Base-by-base conservation (phyloP, 208 protist species). In the Acanthamoeba sp. region DNA sequence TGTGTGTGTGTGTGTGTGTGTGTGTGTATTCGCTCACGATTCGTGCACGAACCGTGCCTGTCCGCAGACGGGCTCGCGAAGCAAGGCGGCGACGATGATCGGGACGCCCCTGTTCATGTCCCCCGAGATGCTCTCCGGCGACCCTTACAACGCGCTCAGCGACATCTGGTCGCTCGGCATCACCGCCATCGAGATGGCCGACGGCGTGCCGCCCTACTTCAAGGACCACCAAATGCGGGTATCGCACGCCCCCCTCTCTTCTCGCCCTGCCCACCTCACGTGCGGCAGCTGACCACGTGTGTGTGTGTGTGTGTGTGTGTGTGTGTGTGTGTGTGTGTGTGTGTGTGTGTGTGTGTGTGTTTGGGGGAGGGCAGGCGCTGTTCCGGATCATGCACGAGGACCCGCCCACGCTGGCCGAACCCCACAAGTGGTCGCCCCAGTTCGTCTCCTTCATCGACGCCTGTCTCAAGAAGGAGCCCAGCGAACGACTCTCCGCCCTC, bases 141-240 rank as follows among this genome's bases (percentile, higher is more conserved):
- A 89, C 2, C 82, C 50, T 32, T 89, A 89, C 55, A 66, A 66
- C 55, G 7, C 55, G 3, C 4, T 95, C 57, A 94, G 95, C 1
- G 97, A 98, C 91, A 96, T 98, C 42, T 98, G 97, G 97, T 94
- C 95, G n/a, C 59, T 97, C 1, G 95, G 98, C 88, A 98, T 99
- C 89, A 98, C 97, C 22, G 96, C 97, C 12, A 97, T 99, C 38
- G 98, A 99, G 89, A 96, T 99, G 96, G 96, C 96, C 3, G 96
- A 98, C 59, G 97, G 96, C 29, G 95, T 96, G 42, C 97, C 98
- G 52, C 98, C 98, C n/a, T 80, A 95, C 76, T 91, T 96, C n/a
- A 96, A 98, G 40, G 66, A 98, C 22, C 97, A 98, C 71, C 98
- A 97, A 24, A 98, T 98, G 96, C 95, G 95, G 45, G 97, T 96